Conservation (phyloP, 352 stramenopile species). For the Phytophthora meadii region DNA sequence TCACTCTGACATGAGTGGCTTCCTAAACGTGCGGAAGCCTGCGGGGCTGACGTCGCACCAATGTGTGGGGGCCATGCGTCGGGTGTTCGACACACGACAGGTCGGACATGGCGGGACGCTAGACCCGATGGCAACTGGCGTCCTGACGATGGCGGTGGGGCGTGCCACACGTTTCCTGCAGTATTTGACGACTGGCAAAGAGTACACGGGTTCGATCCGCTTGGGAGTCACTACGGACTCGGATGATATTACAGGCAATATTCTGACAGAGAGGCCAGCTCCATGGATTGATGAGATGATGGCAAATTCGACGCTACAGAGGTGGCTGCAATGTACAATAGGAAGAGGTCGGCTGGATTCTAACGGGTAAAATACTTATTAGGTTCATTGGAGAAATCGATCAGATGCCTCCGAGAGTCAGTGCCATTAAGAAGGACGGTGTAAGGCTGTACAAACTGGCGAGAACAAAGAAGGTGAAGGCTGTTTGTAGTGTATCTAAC, state of each 20-base stretch:
- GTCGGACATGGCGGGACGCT: constrained; percentile 87
- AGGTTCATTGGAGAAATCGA: constrained; percentile 84
- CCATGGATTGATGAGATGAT: constrained; percentile 61
- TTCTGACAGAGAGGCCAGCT: constrained; percentile 56
- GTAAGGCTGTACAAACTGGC: constrained; percentile 83
- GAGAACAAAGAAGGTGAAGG: constrained; percentile 56
- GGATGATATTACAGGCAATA: constrained; percentile 81
- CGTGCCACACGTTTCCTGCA: constrained; percentile 86
- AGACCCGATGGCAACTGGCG: constrained; percentile 90
- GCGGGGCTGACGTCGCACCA: constrained; percentile 79
- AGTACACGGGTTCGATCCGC: constrained; percentile 77
- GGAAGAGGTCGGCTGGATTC: neutral
- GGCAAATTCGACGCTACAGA: constrained; percentile 48
- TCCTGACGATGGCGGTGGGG: constrained; percentile 82
- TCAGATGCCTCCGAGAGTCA: constrained; percentile 80
- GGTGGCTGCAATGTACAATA: constrained; percentile 30
- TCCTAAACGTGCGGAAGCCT: constrained; percentile 86
- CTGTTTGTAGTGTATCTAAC: neutral
- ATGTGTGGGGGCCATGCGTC: constrained; percentile 73
- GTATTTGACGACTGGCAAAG: constrained; percentile 74
- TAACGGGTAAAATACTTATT: constrained; percentile 11
- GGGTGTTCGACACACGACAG: constrained; percentile 73
- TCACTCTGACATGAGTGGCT: constrained; percentile 52
- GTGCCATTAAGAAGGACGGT: constrained; percentile 81
- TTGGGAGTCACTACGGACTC: constrained; percentile 82